Base-by-base conservation (phyloP, 768 basidiomycete species). In the Mrakia gelida region DNA sequence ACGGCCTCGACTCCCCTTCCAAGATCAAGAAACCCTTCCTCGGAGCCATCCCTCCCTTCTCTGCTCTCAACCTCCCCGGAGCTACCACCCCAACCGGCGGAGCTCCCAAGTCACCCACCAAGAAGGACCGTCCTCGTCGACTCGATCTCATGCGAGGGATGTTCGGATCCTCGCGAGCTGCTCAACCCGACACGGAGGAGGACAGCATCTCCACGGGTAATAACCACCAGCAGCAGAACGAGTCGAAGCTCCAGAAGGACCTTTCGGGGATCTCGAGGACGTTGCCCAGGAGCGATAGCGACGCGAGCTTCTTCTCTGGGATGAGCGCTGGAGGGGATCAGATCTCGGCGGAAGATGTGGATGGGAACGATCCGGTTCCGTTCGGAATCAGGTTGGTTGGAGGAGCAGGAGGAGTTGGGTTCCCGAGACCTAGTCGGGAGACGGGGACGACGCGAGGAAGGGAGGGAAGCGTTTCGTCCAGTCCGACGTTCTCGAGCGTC, bases 101-200 rank as follows among this genome's bases (percentile, higher is more conserved):
- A 13, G 61, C 74, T 32, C 32, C 32, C 56, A 76, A 76, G 49
- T 73, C 71, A 9, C 49, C 49, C 28, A 59, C 49, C 28, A 59
- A 59, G 49, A 38, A n/a, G 34, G 75, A 76, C 30, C 43, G 56
- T 30, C 74, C 74, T 8, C 38, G 65, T 28, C 61, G 74, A 7
- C 43, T 75, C 61, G 62, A 75, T 43, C 74, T 75, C 61, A 75
- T 75, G 74, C 62, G 74, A 30, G 74, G 74, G 9, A 75, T 75
- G 52, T 75, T 75, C 62, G 74, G 74, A 28, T 26, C 34, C 13
- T 63, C 62, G 1, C 26, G 62, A 49, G 32, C 61, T 23, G 62
- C 10, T 18, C 26, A n/a, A 7, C 23, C 30, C 30, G 21, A n/a
- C 21, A 62, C 6, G 52, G 54, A 56, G 26, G 65, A 63, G 18